These are phyloP conservation scores for Polysphondylium violaceum DNA, from an alignment of 78 protist genomes.

Conservation along the genomic window DNA sequence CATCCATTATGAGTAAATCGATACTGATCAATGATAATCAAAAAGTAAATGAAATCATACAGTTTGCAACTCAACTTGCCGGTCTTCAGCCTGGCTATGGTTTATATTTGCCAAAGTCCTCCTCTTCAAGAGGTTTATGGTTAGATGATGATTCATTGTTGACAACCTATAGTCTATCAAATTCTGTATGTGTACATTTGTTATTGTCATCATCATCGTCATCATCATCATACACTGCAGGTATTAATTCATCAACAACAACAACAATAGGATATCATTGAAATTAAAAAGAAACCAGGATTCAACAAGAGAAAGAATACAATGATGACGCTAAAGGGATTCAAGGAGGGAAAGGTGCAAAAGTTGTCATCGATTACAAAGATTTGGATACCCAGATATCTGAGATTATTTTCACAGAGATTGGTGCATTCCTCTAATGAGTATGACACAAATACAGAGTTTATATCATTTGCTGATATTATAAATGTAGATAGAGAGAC, in stretches of 20 bases:
- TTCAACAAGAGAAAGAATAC: slow-evolving; percentile 48
- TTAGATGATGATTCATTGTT: slow-evolving; percentile 52
- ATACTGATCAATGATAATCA: slow-evolving; percentile 21
- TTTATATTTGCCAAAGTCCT: slow-evolving; percentile 19
- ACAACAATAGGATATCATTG: neutral
- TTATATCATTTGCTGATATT: slow-evolving; percentile 64
- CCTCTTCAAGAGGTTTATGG: slow-evolving; percentile 37
- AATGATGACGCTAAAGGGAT: slow-evolving; percentile 6
- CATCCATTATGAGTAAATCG: slow-evolving; percentile 32
- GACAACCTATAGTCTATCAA: neutral
- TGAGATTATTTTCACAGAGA: slow-evolving; percentile 54
- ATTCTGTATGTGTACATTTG: neutral
- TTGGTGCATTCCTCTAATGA: slow-evolving; percentile 49
- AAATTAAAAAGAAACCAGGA: slow-evolving; percentile 59
- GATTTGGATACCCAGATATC: slow-evolving; percentile 60
- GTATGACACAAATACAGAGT: slow-evolving; percentile 41
- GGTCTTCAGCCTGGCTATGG: slow-evolving; percentile 59
- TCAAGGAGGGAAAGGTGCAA: slow-evolving; percentile 75
- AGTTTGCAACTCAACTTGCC: slow-evolving; percentile 61
- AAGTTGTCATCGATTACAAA: slow-evolving; percentile 30
- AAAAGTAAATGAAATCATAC: slow-evolving; percentile 32
- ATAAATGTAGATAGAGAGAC: slow-evolving; percentile 55
- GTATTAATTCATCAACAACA: neutral
- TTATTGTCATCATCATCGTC: neutral
- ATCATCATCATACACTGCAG: neutral